Evolutionary conservation across 257 asterid genomes (phyloP), one percentile per base, ranked within the genome.

Genomic region (Lantana camara): DNA sequence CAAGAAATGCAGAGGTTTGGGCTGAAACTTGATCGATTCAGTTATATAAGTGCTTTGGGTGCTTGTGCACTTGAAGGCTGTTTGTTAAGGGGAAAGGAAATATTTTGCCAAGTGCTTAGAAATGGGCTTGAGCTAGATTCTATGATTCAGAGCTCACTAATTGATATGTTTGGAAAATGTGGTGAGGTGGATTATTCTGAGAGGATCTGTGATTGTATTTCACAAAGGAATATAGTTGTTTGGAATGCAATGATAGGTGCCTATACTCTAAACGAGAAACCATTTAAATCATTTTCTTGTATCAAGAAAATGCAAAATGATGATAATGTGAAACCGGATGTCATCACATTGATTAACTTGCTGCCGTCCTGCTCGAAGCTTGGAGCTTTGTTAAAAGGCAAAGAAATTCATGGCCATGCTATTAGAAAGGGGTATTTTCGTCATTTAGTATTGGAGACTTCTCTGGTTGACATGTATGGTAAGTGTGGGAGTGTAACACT

Each of bases 151-250:
- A 84, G 91, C 27, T 82, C 89, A 0, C 71, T 86, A 20, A 73
- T 86, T 45, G 84, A 80, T 69, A 80, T 87, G 95, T 84, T 84
- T 56, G 92, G 92, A 14, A 87, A 84, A 76, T 82, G 83, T 60
- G 77, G 80, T 23, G 47, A 44, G 20, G 71, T 84, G 61, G 80
- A 69, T 47, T 84, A 82, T 44, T 79, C 90, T 0, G 86, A 78
- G 79, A 72, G 77, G 53, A 42, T 82, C 54, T 87, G 64, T 48
- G 41, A 63, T 24, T 22, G 53, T 47, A 69, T 77, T 48, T 57
- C 78, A 19, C 58, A 52, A 7, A 87, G 77, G 74, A 84, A 72
- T 56, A 65, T 82, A 47, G 71, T 80, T 29, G 73, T 71, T 57
- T 82, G 92, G 88, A 87, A 87, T 77, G 79, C 86, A 9, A 73